Evolutionary conservation across 805 yeast species (phyloP).

Genomic region (Cyberlindnera galapagoensis): DNA sequence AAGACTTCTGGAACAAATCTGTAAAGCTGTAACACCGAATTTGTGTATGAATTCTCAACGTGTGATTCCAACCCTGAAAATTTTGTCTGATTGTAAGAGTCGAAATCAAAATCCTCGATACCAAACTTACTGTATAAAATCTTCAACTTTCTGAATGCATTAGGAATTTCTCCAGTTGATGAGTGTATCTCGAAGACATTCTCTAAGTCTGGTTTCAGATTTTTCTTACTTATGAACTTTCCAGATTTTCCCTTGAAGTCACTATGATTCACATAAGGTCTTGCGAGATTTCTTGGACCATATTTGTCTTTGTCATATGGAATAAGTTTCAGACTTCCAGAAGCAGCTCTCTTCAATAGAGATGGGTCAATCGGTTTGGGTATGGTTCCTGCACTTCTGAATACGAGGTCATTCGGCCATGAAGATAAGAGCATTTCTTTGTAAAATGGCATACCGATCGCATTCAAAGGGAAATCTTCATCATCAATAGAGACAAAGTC

Average conservation of each 20-base stretch:
- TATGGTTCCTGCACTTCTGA: conserved; percentile 55
- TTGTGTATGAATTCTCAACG: conserved; percentile 69
- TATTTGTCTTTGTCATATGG: conserved; percentile 50
- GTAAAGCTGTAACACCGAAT: conserved; percentile 73
- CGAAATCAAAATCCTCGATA: conserved; percentile 89
- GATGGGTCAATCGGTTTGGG: conserved; percentile 46
- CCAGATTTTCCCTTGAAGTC: conserved; percentile 24
- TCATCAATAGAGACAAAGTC: conserved; percentile 35
- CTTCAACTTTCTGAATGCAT: conserved; percentile 66
- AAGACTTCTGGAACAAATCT: conserved; percentile 70
- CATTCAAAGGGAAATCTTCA: conserved; percentile 49
- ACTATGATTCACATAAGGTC: conserved; percentile 35
- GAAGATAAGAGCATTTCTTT: conserved; percentile 70
- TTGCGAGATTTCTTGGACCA: conserved; percentile 48
- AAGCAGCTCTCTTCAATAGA: conserved; percentile 32
- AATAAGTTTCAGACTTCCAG: conserved; percentile 32
- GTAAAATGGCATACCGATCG: conserved; percentile 85
- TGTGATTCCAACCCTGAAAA: conserved; percentile 89
- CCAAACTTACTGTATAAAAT: conserved; percentile 87
- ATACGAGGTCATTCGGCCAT: conserved; percentile 63
- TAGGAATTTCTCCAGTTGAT: conserved; percentile 46
- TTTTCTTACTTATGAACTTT: conserved; percentile 57
- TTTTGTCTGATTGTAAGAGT: conserved; percentile 66
- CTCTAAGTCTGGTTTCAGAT: conserved; percentile 27
- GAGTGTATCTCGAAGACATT: conserved; percentile 27